Evolutionary conservation across 2,329 filamentous ascomycete species (phyloP), one percentile per base, ranked within the genome.

Genomic region (Colletotrichum trifolii): DNA sequence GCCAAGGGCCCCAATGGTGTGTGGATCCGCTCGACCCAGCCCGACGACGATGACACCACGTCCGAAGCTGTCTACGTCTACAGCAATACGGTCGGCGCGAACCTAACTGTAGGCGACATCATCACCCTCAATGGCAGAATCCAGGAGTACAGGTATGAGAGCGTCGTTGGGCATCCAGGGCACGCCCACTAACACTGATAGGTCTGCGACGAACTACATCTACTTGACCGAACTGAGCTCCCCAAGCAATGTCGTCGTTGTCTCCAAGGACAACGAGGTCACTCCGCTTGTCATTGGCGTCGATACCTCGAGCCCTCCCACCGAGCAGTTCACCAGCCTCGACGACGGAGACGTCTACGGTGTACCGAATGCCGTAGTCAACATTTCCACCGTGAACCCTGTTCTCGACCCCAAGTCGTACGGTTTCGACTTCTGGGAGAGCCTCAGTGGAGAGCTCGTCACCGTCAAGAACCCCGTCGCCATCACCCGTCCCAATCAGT

Each of bases 361-460:
- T 2, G 77, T 90, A 5, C 90, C 90, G 10, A 91, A 90, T 71
- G 89, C 87, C 66, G 78, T 79, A 43, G 84, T 79, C 67, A 82
- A 83, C 68, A 72, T 92, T 43, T 89, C 88, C 2, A 78, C 74
- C 6, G 78, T 73, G 39, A 92, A 92, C 73, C 89, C 89, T 0
- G 77, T 78, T 12, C 81, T 92, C 43, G 74, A 89, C 66, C 89
- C 89, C 2, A 77, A 78, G 25, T 76, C 79, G 46, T 92, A 89
- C 71, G 90, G 90, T 2, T 79, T 92, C 36, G 90, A 92, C 74
- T 93, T 92, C 72, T 92, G 90, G 90, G 88, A 92, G 81, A 89
- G 85, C 67, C 76, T 92, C 63, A 81, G 80, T 58, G 90, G 89
- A 35, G 88, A 92, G 75, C 79, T 91, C 8, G 89, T 93, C 12